Percentiles rank a stretch among this genome's conserved stretches.
phyloP scores from a whole-genome alignment of 352 stramenopile genomes.

The Globisporangium polare region DNA sequence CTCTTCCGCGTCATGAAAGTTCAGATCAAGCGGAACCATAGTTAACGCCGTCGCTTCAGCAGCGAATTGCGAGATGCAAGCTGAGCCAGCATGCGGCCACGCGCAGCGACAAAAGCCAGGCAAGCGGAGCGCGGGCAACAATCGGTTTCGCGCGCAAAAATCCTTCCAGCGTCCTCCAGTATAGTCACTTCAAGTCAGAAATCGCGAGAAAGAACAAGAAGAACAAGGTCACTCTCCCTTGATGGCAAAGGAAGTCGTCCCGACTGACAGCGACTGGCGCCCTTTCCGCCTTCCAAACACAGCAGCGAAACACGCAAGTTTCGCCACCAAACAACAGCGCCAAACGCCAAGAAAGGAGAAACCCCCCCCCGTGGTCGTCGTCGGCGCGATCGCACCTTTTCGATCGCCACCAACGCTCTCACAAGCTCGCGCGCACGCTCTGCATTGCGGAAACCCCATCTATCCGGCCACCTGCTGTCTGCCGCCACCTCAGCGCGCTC shows the following conservation, averaged over 20 bases:
- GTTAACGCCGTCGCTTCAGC: neutral
- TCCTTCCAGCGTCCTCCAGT: neutral
- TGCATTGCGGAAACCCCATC: conserved; percentile 11
- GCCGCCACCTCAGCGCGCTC: neutral
- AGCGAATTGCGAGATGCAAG: neutral
- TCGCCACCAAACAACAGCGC: neutral
- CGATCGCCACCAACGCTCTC: neutral
- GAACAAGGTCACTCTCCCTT: too few species aligned
- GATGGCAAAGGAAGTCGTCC: too few species aligned
- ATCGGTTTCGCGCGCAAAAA: neutral
- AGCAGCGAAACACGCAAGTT: neutral
- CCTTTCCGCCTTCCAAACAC: neutral
- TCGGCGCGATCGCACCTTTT: conserved; percentile 1
- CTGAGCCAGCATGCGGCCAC: too few species aligned
- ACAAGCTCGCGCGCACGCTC: too few species aligned
- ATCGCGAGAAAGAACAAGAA: neutral
- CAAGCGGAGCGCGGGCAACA: neutral
- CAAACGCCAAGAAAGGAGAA: neutral
- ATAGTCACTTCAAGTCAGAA: conserved; percentile 1
- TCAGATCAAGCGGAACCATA: neutral
- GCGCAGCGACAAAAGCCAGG: neutral
- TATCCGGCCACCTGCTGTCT: neutral
- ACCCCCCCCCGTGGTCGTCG: conserved; percentile 2
- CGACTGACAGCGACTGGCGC: too few species aligned
- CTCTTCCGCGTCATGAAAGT: neutral